A percentile compares a stretch with the other conserved stretches of the same genome.
Conservation (phyloP, 2,329 filamentous ascomycete genomes). For the Cryoendolithus antarcticus region DNA sequence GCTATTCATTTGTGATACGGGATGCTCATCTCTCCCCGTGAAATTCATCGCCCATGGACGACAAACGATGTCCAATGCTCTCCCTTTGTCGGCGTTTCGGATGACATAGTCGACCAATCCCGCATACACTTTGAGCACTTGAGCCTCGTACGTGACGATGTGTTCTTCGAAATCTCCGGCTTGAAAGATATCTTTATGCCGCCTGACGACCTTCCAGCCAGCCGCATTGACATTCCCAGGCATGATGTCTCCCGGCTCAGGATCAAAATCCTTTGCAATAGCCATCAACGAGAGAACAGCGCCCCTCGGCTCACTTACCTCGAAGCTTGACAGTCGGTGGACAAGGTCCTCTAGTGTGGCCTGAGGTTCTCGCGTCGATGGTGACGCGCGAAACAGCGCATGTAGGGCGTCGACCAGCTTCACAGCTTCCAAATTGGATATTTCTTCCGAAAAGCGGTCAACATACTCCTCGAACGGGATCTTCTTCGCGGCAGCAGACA, state of each 20-base stretch:
- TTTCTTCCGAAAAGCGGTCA: background rate
- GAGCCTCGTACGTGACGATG: background rate
- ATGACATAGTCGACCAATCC: background rate
- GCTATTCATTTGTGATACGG: too few species aligned
- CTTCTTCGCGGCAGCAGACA: background rate
- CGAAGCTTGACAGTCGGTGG: background rate
- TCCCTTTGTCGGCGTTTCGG: too few species aligned
- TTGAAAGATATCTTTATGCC: background rate
- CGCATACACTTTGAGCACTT: background rate
- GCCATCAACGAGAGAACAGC: background rate
- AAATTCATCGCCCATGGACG: too few species aligned
- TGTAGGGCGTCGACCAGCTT: background rate
- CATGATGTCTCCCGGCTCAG: background rate
- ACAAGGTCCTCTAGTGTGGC: background rate
- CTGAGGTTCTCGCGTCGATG: background rate
- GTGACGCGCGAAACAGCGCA: background rate
- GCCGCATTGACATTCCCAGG: background rate
- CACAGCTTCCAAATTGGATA: background rate
- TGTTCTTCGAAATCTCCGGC: background rate
- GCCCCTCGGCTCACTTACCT: background rate
- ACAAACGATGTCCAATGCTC: too few species aligned
- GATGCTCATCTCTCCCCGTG: too few species aligned
- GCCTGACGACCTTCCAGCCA: background rate
- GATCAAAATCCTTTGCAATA: background rate
- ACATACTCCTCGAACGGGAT: background rate